These are phyloP conservation scores for Tylopilus sp. DNA, from an alignment of 768 basidiomycete species.

Conservation along the genomic window DNA sequence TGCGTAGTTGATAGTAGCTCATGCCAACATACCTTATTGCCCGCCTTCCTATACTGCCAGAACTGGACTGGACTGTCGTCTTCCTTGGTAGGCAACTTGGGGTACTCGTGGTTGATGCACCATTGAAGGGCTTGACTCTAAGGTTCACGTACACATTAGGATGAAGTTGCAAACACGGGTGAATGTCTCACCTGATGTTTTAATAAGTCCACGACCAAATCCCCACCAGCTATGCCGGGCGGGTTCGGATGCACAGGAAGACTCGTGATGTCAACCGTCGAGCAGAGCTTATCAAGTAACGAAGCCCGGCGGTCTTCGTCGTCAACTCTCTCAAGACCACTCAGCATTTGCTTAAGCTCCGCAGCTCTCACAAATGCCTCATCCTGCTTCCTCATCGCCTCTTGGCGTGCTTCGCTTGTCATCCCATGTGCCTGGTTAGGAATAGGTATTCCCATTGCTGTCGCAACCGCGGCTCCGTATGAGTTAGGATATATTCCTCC, in stretches of 20 bases:
- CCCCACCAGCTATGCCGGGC: constrained; percentile 63
- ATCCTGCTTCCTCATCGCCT: constrained; percentile 27
- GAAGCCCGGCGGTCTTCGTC: constrained; percentile 71
- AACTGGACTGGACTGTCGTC: constrained; percentile 81
- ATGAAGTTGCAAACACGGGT: background rate
- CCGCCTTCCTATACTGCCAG: constrained; percentile 69
- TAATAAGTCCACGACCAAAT: constrained; percentile 68
- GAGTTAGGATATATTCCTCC: constrained; percentile 14
- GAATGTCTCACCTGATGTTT: constrained; percentile 66
- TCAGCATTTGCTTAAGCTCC: constrained; percentile 65
- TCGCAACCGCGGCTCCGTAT: constrained; percentile 17
- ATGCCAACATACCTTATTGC: constrained; percentile 45
- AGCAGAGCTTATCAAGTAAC: constrained; percentile 65
- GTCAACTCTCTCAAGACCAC: constrained; percentile 69
- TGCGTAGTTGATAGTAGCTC: background rate
- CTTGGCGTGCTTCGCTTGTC: constrained; percentile 34
- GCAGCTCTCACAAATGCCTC: constrained; percentile 56
- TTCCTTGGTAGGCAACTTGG: constrained; percentile 62
- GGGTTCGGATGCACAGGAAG: constrained; percentile 71
- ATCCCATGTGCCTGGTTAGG: constrained; percentile 17
- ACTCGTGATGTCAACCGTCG: constrained; percentile 65
- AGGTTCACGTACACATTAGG: background rate
- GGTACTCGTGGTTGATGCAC: constrained; percentile 81
- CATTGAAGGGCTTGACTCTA: constrained; percentile 84
- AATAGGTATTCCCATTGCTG: constrained; percentile 13